Percentiles rank a stretch among this genome's conserved stretches.
Conservation (phyloP, 345 rosid species). For the Boechera retrofracta region DNA sequence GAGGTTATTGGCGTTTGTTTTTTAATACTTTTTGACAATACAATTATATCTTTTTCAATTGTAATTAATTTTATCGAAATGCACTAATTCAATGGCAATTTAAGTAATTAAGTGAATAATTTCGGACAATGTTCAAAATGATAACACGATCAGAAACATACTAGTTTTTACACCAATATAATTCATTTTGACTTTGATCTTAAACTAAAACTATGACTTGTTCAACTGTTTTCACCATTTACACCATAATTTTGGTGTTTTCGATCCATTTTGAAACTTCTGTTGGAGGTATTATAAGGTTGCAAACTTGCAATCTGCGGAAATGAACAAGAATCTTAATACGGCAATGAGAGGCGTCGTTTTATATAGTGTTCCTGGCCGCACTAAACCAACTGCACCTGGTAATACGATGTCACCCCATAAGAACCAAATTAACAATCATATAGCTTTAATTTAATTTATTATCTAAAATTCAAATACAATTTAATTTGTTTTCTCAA, state of each 20-base stretch:
- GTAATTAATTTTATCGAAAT: too few relatives aligned
- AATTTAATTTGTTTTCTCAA: neutral
- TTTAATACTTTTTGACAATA: too few relatives aligned
- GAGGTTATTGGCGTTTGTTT: too few relatives aligned
- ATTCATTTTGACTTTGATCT: neutral
- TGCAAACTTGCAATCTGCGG: neutral
- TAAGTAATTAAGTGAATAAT: too few relatives aligned
- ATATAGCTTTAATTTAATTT: neutral
- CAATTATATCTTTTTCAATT: too few relatives aligned
- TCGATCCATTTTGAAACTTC: neutral
- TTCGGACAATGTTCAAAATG: too few relatives aligned
- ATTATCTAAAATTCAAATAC: neutral
- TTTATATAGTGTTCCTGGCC: neutral
- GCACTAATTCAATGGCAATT: too few relatives aligned
- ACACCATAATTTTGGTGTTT: neutral
- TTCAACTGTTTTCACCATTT: neutral
- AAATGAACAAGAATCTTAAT: neutral
- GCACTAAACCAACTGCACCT: neutral
- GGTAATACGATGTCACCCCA: slow-evolving; percentile 1
- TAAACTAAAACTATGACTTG: neutral
- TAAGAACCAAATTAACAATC: neutral
- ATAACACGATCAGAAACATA: neutral
- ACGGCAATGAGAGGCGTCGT: neutral
- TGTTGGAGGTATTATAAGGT: neutral
- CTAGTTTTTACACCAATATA: neutral